These are phyloP conservation scores for Sungouiella blattae DNA, from an alignment of 805 yeast species.

Conservation along the genomic window DNA sequence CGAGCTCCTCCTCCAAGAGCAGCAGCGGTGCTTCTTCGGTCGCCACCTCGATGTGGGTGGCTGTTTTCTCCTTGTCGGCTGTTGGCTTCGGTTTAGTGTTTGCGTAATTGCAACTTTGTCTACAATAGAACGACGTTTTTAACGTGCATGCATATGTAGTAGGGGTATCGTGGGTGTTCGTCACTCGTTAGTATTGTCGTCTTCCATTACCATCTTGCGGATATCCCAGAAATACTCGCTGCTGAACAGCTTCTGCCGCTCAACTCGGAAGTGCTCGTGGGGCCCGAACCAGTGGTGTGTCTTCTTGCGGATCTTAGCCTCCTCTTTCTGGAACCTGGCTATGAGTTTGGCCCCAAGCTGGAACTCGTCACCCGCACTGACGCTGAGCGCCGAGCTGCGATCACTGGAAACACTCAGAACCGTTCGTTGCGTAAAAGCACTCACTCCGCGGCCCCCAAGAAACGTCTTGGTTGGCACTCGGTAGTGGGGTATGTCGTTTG, in stretches of 20 bases:
- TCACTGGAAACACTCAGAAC: slow-evolving; percentile 25
- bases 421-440: slow-evolving; percentile 37
- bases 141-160: too few relatives aligned
- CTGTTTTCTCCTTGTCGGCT: slow-evolving; percentile 22
- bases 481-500: slow-evolving; percentile 16
- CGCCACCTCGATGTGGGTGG: slow-evolving; percentile 17
- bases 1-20: slow-evolving; percentile 6
- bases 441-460: slow-evolving; percentile 24
- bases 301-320: slow-evolving; percentile 30
- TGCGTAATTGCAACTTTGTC: too few relatives aligned
- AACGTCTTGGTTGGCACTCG: slow-evolving; percentile 2
- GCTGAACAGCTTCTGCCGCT: slow-evolving; percentile 11
- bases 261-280: slow-evolving; percentile 23
- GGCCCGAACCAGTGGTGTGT: slow-evolving; percentile 37
- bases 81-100: slow-evolving; percentile 28
- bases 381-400: slow-evolving; percentile 9
- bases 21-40: slow-evolving; percentile 17
- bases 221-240: slow-evolving; percentile 40
- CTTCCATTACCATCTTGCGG: slow-evolving; percentile 41
- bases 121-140: too few relatives aligned
- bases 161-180: too few relatives aligned
- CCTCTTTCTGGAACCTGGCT: slow-evolving; percentile 34
- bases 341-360: slow-evolving; percentile 23
- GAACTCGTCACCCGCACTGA: slow-evolving; percentile 23
- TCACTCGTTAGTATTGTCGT: slow-evolving; percentile 16